phyloP scores from a whole-genome alignment of 495 filamentous ascomycete species.

The Talaromyces proteolyticus region DNA sequence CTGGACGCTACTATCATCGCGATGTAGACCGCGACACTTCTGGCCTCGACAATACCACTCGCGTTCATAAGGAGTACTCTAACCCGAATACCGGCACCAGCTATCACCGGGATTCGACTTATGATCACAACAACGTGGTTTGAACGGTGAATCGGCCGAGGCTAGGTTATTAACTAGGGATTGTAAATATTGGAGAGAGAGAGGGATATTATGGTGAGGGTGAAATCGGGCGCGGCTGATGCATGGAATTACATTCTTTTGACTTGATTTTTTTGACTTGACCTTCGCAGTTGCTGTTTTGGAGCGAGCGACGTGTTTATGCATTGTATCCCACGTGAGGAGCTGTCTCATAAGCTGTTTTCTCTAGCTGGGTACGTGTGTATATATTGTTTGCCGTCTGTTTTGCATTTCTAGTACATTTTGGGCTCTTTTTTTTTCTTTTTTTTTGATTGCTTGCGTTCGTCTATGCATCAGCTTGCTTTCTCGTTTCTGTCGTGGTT shows the following conservation, averaged over 20 bases:
- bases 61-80: slow-evolving; percentile 30
- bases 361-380: not conserved
- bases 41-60: slow-evolving; percentile 22
- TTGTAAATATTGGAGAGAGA: no score
- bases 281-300: no score
- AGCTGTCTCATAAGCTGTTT: no score
- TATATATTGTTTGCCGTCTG: not conserved
- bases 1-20: slow-evolving; percentile 25
- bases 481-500: not conserved
- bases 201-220: not conserved
- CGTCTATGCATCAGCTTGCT: not conserved
- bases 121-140: slow-evolving; percentile 4
- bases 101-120: slow-evolving; percentile 5
- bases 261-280: not conserved
- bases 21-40: slow-evolving; percentile 23
- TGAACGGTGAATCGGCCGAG: slow-evolving; percentile 1
- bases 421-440: not conserved
- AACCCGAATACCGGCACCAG: slow-evolving; percentile 34
- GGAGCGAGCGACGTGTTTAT: no score
- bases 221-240: no score
- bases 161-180: not conserved
- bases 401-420: not conserved
- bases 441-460: not conserved
- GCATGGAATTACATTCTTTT: not conserved
- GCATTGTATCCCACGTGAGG: no score